Base-by-base conservation (phyloP, 2,329 filamentous ascomycete species). In the Sporothrix globosa region DNA sequence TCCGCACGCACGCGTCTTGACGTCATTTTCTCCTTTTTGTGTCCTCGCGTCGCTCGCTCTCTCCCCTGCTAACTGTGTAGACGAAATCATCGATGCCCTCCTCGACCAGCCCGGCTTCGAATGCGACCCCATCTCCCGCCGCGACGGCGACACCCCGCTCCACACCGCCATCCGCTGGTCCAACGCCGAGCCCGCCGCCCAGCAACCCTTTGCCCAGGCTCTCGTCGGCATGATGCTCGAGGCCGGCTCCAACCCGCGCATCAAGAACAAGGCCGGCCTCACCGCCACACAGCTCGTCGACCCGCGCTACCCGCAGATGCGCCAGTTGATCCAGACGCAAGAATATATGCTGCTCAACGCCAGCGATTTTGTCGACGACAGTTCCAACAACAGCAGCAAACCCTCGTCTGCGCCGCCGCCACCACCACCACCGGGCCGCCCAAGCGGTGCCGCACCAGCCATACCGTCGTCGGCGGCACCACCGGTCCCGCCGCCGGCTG, bases 61-160 rank as follows among this genome's bases (percentile, higher is more conserved):
- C 41, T 17, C n/a, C 21, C 41, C 30, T 21, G 11, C 53, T 39
- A 48, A 44, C 21, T 17, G 17, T 17, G 11, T 72, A 92, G 90
- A 93, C 82, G 91, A 96, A 76, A 84, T 93, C 72, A 90, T 96
- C 77, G 92, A 96, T 82, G 81, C 88, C 76, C 88, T 96, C 70
- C 90, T 96, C 74, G 92, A 96, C 83, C 91, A 95, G 80, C 89
- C 91, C 75, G 88, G 90, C 75, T 90, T 96, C 79, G 92, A 96
- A 81, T 95, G 93, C 82, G 92, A 96, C 82, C 91, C 91, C 69
- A 76, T 89, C 76, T 91, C 89, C 82, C 87, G 86, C 75, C 79
- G 86, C 76, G 91, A 95, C 72, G 86, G 87, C 73, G 92, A 96
- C 80, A 94, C 92, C 2, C 91, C 91, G 41, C 85, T 96, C 71